These are phyloP conservation scores for Talaromyces sp. DNA, from an alignment of 2,329 filamentous ascomycete genomes.

Conservation along the genomic window DNA sequence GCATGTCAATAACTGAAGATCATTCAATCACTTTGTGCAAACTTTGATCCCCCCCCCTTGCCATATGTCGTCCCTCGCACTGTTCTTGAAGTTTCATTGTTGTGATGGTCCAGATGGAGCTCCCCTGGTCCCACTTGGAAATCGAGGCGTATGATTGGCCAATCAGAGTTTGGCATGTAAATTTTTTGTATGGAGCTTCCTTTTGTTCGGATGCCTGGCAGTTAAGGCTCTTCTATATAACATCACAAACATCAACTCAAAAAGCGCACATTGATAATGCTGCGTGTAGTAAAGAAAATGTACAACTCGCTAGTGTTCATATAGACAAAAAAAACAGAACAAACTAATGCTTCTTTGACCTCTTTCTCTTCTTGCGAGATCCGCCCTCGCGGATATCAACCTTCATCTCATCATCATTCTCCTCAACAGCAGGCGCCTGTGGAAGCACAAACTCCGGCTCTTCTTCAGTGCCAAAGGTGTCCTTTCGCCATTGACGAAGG, in stretches of 20 bases:
- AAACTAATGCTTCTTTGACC: conserved; percentile 41
- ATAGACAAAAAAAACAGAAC: conserved; percentile 19
- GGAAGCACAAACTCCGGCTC: conserved; percentile 40
- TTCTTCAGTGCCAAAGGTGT: conserved; percentile 62
- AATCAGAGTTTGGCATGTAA: background rate
- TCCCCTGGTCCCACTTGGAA: conserved; percentile 8
- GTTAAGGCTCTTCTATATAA: background rate
- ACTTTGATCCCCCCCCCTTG: background rate
- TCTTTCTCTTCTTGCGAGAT: conserved; percentile 42
- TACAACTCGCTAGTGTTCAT: background rate
- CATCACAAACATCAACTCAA: background rate
- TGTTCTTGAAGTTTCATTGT: background rate
- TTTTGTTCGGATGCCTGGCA: background rate
- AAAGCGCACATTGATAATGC: background rate
- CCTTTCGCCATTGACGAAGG: conserved; percentile 77
- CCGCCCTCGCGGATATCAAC: conserved; percentile 44
- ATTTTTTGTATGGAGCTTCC: conserved; percentile 5
- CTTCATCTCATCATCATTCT: conserved; percentile 28
- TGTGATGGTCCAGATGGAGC: background rate
- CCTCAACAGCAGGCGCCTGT: conserved; percentile 21
- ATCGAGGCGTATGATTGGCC: background rate
- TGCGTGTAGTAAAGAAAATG: background rate
- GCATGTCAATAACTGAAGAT: too few species aligned
- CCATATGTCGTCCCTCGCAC: background rate
- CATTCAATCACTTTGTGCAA: background rate